phyloP scores from a whole-genome alignment of 2,329 filamentous ascomycete genomes.

The Cucurbitaria berberidis region DNA sequence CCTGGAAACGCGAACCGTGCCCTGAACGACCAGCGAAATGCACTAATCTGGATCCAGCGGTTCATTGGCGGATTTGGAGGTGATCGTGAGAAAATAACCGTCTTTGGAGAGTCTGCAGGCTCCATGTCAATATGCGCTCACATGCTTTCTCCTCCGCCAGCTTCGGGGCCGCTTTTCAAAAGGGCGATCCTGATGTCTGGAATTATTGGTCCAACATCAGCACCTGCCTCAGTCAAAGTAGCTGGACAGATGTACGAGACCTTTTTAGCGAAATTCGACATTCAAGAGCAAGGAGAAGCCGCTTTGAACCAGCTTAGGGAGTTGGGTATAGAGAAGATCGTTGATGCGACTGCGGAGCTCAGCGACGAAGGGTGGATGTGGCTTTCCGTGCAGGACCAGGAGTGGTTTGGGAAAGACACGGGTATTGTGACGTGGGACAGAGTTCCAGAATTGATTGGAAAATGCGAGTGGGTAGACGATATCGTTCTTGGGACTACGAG shows the following conservation, averaged over 20 bases:
- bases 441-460: constrained; percentile 16
- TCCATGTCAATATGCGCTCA: constrained; percentile 38
- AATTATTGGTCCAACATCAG: constrained; percentile 17
- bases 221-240: constrained; percentile 10
- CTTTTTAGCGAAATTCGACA: constrained; percentile 28
- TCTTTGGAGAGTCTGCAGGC: constrained; percentile 57
- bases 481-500: constrained; percentile 55
- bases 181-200: constrained; percentile 32
- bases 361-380: constrained; percentile 12
- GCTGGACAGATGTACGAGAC: constrained; percentile 15
- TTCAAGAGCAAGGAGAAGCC: constrained; percentile 16
- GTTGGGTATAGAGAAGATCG: constrained; percentile 15
- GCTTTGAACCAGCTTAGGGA: constrained; percentile 13
- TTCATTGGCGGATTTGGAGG: constrained; percentile 47
- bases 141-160: constrained; percentile 22
- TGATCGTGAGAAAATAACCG: constrained; percentile 37
- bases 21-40: constrained; percentile 41
- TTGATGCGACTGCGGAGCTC: constrained; percentile 14
- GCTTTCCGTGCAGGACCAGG: constrained; percentile 15
- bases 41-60: constrained; percentile 45
- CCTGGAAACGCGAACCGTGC: constrained; percentile 32
- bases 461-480: constrained; percentile 51
- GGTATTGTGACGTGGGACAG: constrained; percentile 26
- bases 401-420: constrained; percentile 20
- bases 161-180: constrained; percentile 23